Conservation (phyloP, 257 asterid species). For the Capsicum pubescens region DNA sequence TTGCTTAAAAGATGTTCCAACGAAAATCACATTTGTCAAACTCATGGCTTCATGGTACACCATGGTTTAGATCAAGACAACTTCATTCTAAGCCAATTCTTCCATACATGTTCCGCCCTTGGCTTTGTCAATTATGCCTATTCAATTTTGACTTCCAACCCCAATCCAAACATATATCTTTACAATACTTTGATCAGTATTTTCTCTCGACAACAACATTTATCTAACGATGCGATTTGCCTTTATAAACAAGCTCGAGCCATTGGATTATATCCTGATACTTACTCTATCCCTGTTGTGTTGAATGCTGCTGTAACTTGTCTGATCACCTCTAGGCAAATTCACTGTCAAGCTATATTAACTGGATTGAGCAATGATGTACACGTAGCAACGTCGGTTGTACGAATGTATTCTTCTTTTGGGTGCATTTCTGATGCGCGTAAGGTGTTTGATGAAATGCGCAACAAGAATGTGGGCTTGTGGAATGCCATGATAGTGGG, state of each 20-base stretch:
- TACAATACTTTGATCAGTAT: slow-evolving; percentile 27
- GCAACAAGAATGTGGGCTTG: not conserved
- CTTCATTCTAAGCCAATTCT: slow-evolving; percentile 21
- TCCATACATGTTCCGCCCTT: not conserved
- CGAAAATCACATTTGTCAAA: slow-evolving; percentile 27
- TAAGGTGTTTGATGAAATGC: slow-evolving; percentile 28
- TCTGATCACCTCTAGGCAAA: not conserved
- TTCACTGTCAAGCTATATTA: slow-evolving; percentile 29
- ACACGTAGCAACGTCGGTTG: slow-evolving; percentile 20
- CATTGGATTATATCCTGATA: slow-evolving; percentile 29
- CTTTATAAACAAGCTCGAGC: slow-evolving; percentile 28
- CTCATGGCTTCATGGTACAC: slow-evolving; percentile 29
- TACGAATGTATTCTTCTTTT: not conserved
- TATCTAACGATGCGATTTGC: not conserved
- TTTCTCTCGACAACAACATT: slow-evolving; percentile 16
- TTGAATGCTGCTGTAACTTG: slow-evolving; percentile 1
- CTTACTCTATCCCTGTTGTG: slow-evolving; percentile 30
- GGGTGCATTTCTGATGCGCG: slow-evolving; percentile 30
- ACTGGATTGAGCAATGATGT: slow-evolving; percentile 23
- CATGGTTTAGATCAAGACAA: slow-evolving; percentile 30
- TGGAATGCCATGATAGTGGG: slow-evolving; percentile 32
- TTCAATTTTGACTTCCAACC: not conserved
- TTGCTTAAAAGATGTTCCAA: not conserved
- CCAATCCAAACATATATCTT: slow-evolving; percentile 29
- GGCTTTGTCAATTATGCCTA: not conserved